These are phyloP conservation scores for Linaria vulgaris DNA, from an alignment of 257 asterid species.

Conservation along the genomic window DNA sequence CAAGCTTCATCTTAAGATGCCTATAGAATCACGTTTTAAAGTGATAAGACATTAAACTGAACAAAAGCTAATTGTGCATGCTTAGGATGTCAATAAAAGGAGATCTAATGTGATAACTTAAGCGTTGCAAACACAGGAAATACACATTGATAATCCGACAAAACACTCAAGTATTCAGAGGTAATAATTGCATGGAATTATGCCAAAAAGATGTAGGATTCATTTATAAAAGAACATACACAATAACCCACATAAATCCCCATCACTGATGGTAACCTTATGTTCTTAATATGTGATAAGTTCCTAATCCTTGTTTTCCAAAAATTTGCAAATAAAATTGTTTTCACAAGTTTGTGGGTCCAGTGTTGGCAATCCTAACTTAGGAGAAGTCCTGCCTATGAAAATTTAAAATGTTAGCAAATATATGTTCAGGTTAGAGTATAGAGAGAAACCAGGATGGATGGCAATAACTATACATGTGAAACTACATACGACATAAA, in stretches of 20 bases:
- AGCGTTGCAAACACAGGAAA: too few relatives aligned
- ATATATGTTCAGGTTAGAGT: not conserved
- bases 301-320: not conserved
- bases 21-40: not conserved
- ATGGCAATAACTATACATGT: too few relatives aligned
- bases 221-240: not conserved
- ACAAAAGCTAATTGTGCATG: constrained; percentile 2
- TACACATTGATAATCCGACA: too few relatives aligned
- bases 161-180: too few relatives aligned
- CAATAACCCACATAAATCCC: constrained; percentile 2
- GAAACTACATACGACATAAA: too few relatives aligned
- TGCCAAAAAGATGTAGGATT: constrained; percentile 1
- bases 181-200: too few relatives aligned
- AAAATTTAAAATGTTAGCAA: constrained; percentile 1
- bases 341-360: not conserved
- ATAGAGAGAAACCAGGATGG: not conserved
- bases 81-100: constrained; percentile 6
- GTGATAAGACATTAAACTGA: constrained; percentile 4
- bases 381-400: constrained; percentile 7
- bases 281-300: not conserved
- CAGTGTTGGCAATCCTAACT: not conserved
- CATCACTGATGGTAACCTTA: not conserved
- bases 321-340: not conserved
- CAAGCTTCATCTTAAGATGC: constrained; percentile 6
- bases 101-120: too few relatives aligned